A percentile compares a stretch with the other conserved stretches of the same genome.
Evolutionary conservation across 176 grass and related monocot genomes (phyloP).

Genomic region (Zoysia pacifica): DNA sequence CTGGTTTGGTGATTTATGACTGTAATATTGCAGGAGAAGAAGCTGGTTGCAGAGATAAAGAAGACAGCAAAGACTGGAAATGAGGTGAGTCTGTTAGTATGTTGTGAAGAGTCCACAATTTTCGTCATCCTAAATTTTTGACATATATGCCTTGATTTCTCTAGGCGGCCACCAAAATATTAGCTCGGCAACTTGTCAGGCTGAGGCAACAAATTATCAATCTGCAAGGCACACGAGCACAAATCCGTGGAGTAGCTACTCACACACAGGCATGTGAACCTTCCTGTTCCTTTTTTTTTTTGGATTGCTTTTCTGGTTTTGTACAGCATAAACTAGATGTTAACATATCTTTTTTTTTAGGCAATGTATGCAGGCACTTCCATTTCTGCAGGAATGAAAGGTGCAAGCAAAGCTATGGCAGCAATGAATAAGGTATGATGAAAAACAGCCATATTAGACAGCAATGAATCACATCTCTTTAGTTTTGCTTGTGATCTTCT

Average conservation of each 20-base stretch:
- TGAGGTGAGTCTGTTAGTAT: slow-evolving; percentile 61
- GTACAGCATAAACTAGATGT: background rate
- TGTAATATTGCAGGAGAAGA: slow-evolving; percentile 81
- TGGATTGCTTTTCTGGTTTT: background rate
- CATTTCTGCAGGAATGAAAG: slow-evolving; percentile 99
- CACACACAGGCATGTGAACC: slow-evolving; percentile 68
- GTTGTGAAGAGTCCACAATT: background rate
- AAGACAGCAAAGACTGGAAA: slow-evolving; percentile 97
- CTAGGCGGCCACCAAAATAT: slow-evolving; percentile 91
- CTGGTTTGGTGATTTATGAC: slow-evolving; percentile 32
- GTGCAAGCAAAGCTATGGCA: slow-evolving; percentile 98
- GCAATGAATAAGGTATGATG: slow-evolving; percentile 95
- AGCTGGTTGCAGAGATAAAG: slow-evolving; percentile 96
- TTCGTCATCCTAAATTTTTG: slow-evolving; percentile 6
- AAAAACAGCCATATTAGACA: slow-evolving; percentile 33
- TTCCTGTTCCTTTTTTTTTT: slow-evolving; percentile 15
- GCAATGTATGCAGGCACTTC: slow-evolving; percentile 96
- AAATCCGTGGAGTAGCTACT: slow-evolving; percentile 97
- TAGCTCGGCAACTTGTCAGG: slow-evolving; percentile 90
- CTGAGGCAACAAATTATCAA: slow-evolving; percentile 96
- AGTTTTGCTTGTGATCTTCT: slow-evolving; percentile 30
- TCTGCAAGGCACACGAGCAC: slow-evolving; percentile 91
- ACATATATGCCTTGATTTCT: slow-evolving; percentile 38
- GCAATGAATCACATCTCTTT: slow-evolving; percentile 13
- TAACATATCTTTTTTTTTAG: slow-evolving; percentile 41